Evolutionary conservation across 306 rosid genomes (phyloP).

Genomic region (Lathyrus aphaca): DNA sequence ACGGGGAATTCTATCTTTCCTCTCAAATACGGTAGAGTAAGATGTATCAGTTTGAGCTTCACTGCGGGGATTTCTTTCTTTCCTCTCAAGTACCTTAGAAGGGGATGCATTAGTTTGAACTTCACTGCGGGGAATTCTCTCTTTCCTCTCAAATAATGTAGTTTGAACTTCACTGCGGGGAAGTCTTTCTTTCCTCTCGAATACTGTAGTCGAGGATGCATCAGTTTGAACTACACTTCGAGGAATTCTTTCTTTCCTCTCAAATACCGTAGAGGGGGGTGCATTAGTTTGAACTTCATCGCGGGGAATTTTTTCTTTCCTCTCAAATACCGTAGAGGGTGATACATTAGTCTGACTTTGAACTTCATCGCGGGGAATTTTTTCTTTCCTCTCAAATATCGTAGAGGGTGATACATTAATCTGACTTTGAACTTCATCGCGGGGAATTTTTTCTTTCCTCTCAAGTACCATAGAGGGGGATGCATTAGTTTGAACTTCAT

Average conservation of each 20-base stretch:
- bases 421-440: constrained; percentile 4
- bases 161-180: constrained; percentile 23
- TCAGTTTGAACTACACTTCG: constrained; percentile 32
- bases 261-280: constrained; percentile 35
- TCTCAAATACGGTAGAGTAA: background rate
- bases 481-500: constrained; percentile 47
- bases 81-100: constrained; percentile 35
- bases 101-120: constrained; percentile 40
- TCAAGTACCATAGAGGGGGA: background rate
- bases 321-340: background rate
- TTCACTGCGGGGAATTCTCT: constrained; percentile 31
- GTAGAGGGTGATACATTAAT: constrained; percentile 23
- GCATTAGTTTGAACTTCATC: constrained; percentile 41
- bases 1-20: constrained; percentile 22
- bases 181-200: constrained; percentile 42
- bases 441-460: constrained; percentile 47
- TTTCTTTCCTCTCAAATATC: background rate
- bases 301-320: constrained; percentile 19
- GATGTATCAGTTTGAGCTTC: constrained; percentile 8
- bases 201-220: constrained; percentile 30
- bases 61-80: constrained; percentile 32
- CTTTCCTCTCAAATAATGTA: constrained; percentile 48
- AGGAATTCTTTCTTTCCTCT: constrained; percentile 41
- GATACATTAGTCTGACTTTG: background rate
- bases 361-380: background rate